Evolutionary conservation across 2,329 filamentous ascomycete species (phyloP), one percentile per base, ranked within the genome.

Genomic region (Nothophaeocryptopus gaeumannii): DNA sequence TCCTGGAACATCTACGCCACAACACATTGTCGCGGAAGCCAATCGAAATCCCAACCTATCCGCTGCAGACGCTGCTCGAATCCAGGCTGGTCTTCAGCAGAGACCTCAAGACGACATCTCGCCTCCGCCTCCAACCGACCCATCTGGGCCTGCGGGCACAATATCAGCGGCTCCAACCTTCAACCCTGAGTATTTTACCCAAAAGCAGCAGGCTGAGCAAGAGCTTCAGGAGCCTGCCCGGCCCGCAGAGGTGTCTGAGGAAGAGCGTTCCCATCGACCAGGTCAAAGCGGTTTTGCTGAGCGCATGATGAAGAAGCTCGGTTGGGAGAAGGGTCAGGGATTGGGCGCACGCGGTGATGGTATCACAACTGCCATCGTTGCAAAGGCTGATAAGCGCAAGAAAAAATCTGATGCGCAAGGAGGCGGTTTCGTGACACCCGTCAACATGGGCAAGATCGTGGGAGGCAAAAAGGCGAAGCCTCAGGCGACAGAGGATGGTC

Each of bases 301-400:
- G 58, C 86, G 90, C 31, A 80, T 97, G 48, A 89, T 99, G 83
- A 81, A 83, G 54, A 97, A 96, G 67, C 93, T 96, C 72, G 93
- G 93, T 47, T 97, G 91, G 88, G 85, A 84, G 32, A 86, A 91
- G 63, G 93, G 93, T 16, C 80, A 85, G 55, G 93, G 93, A 14
- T 81, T 99, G 3, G 93, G 93, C 58, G 90, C 89, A 12, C 81
- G 85, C 55, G 83, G 83, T 30, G 83, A 84, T 16, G 93, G 93
- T 53, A 96, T 99, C 61, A 78, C 89, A 46, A 88, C 90, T 15
- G 88, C 91, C 4, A 75, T 99, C 3, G 83, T 83, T 39, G 87
- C 92, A 20, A 83, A 96, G 62, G 80, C 92, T n/a, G 85, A 93
- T 62, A 95, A 93, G 73, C 80, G 86, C 30, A 88, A 89, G 68